Evolutionary conservation across 805 yeast genomes (phyloP), one percentile per base, ranked within the genome.

Genomic region (Saccharomyces kudriavzevii): DNA sequence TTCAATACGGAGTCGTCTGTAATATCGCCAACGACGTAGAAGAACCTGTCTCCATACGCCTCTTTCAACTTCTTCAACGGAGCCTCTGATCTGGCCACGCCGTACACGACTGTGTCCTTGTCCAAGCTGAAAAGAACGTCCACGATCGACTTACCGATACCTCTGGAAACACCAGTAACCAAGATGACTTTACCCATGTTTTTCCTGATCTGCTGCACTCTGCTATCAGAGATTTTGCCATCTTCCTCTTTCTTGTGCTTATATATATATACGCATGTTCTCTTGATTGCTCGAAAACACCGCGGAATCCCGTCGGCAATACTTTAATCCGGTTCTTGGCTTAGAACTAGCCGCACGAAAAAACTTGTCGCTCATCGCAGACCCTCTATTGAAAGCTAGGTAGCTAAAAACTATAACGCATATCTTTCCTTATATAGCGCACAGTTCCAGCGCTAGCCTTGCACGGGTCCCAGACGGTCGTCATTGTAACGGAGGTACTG

Each of bases 141-240:
- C 3, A 85, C 89, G 59, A 86, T 82, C 0, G 90, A 78, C n/a
- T 76, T 79, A 2, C 99, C 99, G 62, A 92, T 85, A 4, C 97
- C 84, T 66, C 80, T 77, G 1, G 89, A 83, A 5, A 82, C 84
- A 40, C 89, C 87, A 0, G 87, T 83, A 1, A 83, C 77, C 13
- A 81, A 66, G 13, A 78, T 63, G 10, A 76, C 74, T 30, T 61
- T 65, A 17, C 52, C 48, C 65, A 59, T 61, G n/a, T 30, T 28
- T 17, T 35, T 13, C 13, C 31, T n/a, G 6, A 9, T 17, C 24
- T 35, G 24, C 17, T 17, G 20, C 24, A 3, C 10, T 2, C 24
- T 22, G 11, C 22, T 40, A 8, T 40, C 22, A 40, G 24, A 17
- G 5, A 5, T 25, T 20, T 11, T 20, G 25, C 24, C 3, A 17